Percentiles rank a stretch among this genome's conserved stretches.
Conservation (phyloP, 2,329 filamentous ascomycete species). For the Alternaria solani region DNA sequence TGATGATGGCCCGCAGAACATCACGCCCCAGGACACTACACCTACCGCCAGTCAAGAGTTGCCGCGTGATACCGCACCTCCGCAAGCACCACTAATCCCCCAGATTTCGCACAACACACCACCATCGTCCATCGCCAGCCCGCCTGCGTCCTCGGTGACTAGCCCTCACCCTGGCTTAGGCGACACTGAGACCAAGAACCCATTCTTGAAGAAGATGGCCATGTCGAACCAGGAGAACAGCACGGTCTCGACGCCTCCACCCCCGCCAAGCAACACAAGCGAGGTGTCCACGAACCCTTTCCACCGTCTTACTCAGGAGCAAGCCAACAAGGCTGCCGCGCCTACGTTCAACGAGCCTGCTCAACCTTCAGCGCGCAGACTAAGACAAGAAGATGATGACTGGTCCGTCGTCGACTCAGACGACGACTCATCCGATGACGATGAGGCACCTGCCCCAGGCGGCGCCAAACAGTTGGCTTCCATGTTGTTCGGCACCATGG, state of each 20-base stretch:
- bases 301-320: slow-evolving; percentile 80
- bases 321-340: slow-evolving; percentile 57
- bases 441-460: slow-evolving; percentile 79
- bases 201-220: slow-evolving; percentile 89
- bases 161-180: slow-evolving; percentile 61
- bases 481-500: slow-evolving; percentile 97
- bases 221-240: slow-evolving; percentile 67
- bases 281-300: slow-evolving; percentile 85
- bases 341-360: slow-evolving; percentile 55
- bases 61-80: slow-evolving; percentile 54
- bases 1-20: slow-evolving; percentile 78
- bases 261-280: slow-evolving; percentile 53
- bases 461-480: slow-evolving; percentile 93
- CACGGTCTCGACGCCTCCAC: slow-evolving; percentile 51
- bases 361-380: slow-evolving; percentile 61
- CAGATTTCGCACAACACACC: slow-evolving; percentile 51
- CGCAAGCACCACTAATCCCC: slow-evolving; percentile 57
- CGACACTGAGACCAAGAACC: slow-evolving; percentile 87
- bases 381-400: slow-evolving; percentile 73
- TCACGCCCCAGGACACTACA: slow-evolving; percentile 68
- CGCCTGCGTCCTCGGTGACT: slow-evolving; percentile 59
- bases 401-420: slow-evolving; percentile 84
- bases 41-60: slow-evolving; percentile 66
- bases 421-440: slow-evolving; percentile 72
- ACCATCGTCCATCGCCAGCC: slow-evolving; percentile 56